These are phyloP conservation scores for Crithidia mellificae DNA, from an alignment of 208 protist genomes.

Conservation along the genomic window DNA sequence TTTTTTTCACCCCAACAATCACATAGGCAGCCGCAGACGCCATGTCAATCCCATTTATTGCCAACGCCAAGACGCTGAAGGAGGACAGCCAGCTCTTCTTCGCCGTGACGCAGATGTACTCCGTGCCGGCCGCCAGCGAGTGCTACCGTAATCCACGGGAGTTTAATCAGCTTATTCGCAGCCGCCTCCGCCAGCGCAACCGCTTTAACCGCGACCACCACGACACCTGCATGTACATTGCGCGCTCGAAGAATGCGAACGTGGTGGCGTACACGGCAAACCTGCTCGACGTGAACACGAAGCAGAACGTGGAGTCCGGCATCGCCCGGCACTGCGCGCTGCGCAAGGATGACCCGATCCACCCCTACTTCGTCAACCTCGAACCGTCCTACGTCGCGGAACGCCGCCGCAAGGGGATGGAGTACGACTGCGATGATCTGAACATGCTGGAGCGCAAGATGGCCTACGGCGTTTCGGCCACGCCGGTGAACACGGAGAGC, in stretches of 20 bases:
- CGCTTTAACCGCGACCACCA: slow-evolving; percentile 73
- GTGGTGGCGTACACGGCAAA: slow-evolving; percentile 79
- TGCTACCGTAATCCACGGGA: slow-evolving; percentile 26
- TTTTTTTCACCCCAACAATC: neutral
- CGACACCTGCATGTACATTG: slow-evolving; percentile 84
- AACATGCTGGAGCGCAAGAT: slow-evolving; percentile 73
- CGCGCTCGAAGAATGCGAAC: slow-evolving; percentile 77
- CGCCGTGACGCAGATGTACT: slow-evolving; percentile 26
- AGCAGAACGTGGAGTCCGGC: slow-evolving; percentile 30
- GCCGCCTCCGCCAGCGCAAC: slow-evolving; percentile 42
- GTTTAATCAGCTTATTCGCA: slow-evolving; percentile 50
- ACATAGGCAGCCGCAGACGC: neutral
- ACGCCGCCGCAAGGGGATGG: slow-evolving; percentile 40
- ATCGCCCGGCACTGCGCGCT: slow-evolving; percentile 38
- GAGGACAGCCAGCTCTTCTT: slow-evolving; percentile 39
- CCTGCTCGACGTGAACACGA: slow-evolving; percentile 22
- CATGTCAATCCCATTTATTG: slow-evolving; percentile 19
- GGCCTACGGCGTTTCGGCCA: slow-evolving; percentile 71
- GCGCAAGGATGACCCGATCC: slow-evolving; percentile 47
- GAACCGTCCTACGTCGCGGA: slow-evolving; percentile 62
- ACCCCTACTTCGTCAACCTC: slow-evolving; percentile 76
- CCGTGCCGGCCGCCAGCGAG: slow-evolving; percentile 31
- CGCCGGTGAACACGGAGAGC: slow-evolving; percentile 26
- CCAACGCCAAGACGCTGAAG: slow-evolving; percentile 29
- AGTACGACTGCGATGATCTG: slow-evolving; percentile 64